Evolutionary conservation across 2,329 filamentous ascomycete genomes (phyloP).

Genomic region (Akanthomyces uredinophilus): DNA sequence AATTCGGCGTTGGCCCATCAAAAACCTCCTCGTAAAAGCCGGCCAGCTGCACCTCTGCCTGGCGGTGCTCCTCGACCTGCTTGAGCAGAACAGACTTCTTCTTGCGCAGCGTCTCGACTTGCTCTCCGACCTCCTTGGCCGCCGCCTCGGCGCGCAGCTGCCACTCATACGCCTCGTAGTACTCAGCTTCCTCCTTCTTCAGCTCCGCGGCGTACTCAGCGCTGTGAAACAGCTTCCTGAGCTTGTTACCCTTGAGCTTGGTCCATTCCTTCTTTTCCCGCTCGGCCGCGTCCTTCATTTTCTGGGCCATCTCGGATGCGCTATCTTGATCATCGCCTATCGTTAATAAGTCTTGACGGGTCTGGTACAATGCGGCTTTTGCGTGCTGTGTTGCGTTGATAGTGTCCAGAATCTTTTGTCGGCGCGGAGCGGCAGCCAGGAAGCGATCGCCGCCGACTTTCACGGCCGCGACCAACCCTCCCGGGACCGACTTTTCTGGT

Average conservation of each 20-base stretch:
- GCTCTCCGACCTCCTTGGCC: neutral
- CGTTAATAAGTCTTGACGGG: neutral
- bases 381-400: constrained; percentile 1
- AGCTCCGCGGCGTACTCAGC: neutral
- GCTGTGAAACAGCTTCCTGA: neutral
- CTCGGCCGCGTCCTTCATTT: neutral
- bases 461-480: neutral
- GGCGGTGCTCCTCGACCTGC: neutral
- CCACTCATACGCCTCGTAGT: constrained; percentile 9
- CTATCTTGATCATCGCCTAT: neutral
- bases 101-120: neutral
- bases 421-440: neutral
- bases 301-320: neutral
- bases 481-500: neutral
- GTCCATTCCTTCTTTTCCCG: constrained; percentile 6
- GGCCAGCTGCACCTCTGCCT: neutral
- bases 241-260: neutral
- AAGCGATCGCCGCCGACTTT: neutral
- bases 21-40: neutral
- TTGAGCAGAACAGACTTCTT: neutral
- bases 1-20: neutral
- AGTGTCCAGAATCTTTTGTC: neutral
- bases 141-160: constrained; percentile 3
- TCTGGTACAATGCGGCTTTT: neutral
- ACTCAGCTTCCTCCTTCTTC: constrained; percentile 4